These are phyloP conservation scores for Suillus plorans DNA, from an alignment of 768 basidiomycete genomes.

Conservation along the genomic window DNA sequence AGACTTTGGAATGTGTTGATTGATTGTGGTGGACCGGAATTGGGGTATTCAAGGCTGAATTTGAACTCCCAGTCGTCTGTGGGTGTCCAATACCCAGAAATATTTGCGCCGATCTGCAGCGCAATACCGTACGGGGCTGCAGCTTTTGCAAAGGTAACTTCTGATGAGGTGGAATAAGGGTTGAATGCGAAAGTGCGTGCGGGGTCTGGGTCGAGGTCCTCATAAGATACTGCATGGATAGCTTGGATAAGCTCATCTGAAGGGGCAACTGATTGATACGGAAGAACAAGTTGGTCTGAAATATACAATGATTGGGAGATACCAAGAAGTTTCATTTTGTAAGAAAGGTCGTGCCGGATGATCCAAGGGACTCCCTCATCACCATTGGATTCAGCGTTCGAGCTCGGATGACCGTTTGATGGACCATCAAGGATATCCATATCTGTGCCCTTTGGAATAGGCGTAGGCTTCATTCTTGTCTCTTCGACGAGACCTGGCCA, in stretches of 20 bases:
- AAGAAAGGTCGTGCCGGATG: constrained; percentile 57
- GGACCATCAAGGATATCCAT: constrained; percentile 4
- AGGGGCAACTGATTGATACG: constrained; percentile 71
- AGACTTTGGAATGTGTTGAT: constrained; percentile 30
- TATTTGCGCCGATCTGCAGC: constrained; percentile 63
- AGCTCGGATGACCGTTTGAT: constrained; percentile 10
- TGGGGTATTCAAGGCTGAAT: constrained; percentile 27
- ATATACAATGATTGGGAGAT: constrained; percentile 48
- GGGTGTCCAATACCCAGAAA: constrained; percentile 67
- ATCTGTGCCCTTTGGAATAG: constrained; percentile 30
- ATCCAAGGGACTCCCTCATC: constrained; percentile 48
- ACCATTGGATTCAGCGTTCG: constrained; percentile 15
- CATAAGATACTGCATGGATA: constrained; percentile 44
- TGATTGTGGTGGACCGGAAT: constrained; percentile 1
- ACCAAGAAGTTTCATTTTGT: constrained; percentile 69
- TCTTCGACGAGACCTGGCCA: constrained; percentile 78
- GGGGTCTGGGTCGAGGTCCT: constrained; percentile 42
- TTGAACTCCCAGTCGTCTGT: constrained; percentile 73
- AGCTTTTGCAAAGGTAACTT: constrained; percentile 45
- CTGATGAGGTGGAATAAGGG: constrained; percentile 31
- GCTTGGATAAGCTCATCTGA: constrained; percentile 49
- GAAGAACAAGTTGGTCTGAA: constrained; percentile 60
- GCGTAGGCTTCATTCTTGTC: constrained; percentile 45
- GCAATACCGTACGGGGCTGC: constrained; percentile 68
- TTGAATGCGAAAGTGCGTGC: constrained; percentile 49